Conservation (phyloP, 495 filamentous ascomycete genomes). For the Collariella sp. region DNA sequence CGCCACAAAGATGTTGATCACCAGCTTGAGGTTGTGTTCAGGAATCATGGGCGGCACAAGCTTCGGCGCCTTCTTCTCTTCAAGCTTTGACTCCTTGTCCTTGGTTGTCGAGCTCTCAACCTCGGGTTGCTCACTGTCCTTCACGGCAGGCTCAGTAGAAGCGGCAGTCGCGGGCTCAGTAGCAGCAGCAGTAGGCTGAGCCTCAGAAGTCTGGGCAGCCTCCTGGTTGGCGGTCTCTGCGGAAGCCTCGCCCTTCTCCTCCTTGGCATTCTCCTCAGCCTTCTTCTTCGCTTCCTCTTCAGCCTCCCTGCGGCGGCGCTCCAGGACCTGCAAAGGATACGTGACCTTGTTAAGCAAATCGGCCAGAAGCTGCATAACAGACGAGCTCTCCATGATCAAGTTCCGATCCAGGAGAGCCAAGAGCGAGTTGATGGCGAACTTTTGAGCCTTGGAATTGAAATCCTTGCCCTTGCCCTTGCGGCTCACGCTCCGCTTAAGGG, state of each 20-base stretch:
- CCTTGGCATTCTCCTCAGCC: constrained; percentile 32
- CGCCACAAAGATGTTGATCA: constrained; percentile 91
- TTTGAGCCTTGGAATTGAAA: constrained; percentile 70
- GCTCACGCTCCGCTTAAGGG: constrained; percentile 64
- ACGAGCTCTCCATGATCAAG: constrained; percentile 88
- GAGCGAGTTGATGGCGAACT: constrained; percentile 85
- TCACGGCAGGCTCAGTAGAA: constrained; percentile 13
- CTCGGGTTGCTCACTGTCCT: constrained; percentile 23
- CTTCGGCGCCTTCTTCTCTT: constrained; percentile 60
- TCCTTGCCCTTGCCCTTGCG: constrained; percentile 86
- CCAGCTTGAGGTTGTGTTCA: constrained; percentile 78
- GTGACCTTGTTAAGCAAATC: constrained; percentile 81
- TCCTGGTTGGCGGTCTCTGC: constrained; percentile 8
- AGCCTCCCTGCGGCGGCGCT: constrained; percentile 71
- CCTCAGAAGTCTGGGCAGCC: constrained; percentile 13
- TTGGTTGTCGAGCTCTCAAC: constrained; percentile 38
- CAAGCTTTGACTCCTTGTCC: constrained; percentile 49
- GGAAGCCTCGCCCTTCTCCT: constrained; percentile 20
- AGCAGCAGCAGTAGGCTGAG: constrained; percentile 20
- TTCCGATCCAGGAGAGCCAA: constrained; percentile 80
- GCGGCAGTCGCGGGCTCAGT: constrained; percentile 10
- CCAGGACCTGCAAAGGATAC: constrained; percentile 69
- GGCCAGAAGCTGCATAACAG: constrained; percentile 90
- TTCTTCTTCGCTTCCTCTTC: constrained; percentile 52
- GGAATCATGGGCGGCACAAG: constrained; percentile 82